phyloP scores from a whole-genome alignment of 345 rosid genomes.

The Isatis tinctoria region DNA sequence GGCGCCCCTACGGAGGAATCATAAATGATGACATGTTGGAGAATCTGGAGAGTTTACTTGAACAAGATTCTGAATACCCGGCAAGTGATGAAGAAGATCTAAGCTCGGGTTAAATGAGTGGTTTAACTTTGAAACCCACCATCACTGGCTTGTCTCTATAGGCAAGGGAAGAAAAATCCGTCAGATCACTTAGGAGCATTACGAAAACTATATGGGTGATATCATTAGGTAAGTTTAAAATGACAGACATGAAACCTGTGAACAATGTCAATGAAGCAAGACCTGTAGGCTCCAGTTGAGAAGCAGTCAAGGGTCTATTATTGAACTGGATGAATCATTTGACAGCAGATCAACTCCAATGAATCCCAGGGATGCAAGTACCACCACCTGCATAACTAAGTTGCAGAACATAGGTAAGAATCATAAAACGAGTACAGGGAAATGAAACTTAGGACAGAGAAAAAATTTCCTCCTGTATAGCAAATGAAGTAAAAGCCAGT shows the following conservation, averaged over 20 bases:
- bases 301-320: constrained; percentile 43
- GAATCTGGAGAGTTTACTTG: no score
- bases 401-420: constrained; percentile 36
- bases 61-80: no score
- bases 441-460: not conserved
- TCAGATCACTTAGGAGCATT: not conserved
- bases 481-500: not conserved
- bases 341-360: constrained; percentile 60
- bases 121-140: constrained; percentile 97
- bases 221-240: no score
- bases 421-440: constrained; percentile 2
- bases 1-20: no score
- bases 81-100: no score
- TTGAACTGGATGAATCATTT: constrained; percentile 38
- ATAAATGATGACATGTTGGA: no score
- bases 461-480: not conserved
- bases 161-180: not conserved
- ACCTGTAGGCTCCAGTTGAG: constrained; percentile 88
- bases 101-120: no score
- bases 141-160: constrained; percentile 80
- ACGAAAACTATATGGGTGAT: no score
- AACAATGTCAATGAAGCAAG: not conserved
- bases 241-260: not conserved
- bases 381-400: constrained; percentile 88
- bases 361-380: constrained; percentile 92